Evolutionary conservation across 129 eudicot species (phyloP).

Genomic region (Escallonia rubra): DNA sequence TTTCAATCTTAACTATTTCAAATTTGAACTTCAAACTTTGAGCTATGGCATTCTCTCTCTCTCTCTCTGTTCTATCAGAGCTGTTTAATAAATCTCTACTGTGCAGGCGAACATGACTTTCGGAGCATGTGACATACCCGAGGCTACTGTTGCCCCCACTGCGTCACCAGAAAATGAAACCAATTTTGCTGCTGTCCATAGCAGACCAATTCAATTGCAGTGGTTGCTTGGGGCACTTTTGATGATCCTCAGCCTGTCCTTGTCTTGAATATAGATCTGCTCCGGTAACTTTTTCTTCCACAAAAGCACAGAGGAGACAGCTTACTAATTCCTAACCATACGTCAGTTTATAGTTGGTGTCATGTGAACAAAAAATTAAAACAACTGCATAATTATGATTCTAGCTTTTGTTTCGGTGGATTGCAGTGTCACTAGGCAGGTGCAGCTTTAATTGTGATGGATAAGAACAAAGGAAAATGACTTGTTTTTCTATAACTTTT

Average conservation of each 20-base stretch:
- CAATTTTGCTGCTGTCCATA: not conserved
- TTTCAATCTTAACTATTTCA: too few species aligned
- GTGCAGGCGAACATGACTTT: constrained; percentile 66
- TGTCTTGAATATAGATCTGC: too few species aligned
- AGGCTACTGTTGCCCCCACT: constrained; percentile 31
- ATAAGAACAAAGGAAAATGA: too few species aligned
- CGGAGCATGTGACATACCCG: constrained; percentile 54
- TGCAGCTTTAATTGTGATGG: not conserved
- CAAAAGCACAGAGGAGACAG: too few species aligned
- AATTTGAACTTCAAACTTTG: too few species aligned
- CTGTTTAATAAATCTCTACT: not conserved
- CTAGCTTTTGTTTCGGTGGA: not conserved
- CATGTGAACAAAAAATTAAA: not conserved
- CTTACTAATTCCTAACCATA: not conserved
- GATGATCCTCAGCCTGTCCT: not conserved
- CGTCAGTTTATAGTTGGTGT: not conserved
- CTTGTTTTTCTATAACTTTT: too few species aligned
- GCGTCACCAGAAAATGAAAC: constrained; percentile 12
- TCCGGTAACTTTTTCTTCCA: not conserved
- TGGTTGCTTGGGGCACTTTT: constrained; percentile 2
- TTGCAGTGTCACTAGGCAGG: not conserved
- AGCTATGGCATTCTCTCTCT: too few species aligned
- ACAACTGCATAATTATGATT: not conserved
- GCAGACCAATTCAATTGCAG: not conserved
- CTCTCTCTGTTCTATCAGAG: too few species aligned